Conservation (phyloP, 2,329 filamentous ascomycete species). For the Ophiostoma sp. region DNA sequence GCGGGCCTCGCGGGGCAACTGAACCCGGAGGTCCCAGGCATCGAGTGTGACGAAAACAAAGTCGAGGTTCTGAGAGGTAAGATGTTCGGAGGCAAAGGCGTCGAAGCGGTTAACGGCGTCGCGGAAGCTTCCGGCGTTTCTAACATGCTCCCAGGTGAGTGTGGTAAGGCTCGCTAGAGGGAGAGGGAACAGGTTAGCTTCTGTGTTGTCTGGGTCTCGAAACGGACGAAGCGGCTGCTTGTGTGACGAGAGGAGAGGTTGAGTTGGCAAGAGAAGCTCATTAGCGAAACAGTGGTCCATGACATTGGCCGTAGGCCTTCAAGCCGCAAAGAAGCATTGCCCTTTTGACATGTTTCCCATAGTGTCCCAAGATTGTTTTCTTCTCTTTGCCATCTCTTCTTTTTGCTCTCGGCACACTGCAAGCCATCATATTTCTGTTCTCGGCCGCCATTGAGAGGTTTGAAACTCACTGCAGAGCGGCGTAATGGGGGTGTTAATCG, state of each 20-base stretch:
- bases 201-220: background rate
- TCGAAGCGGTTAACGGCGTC: conserved; percentile 96
- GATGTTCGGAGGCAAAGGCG: conserved; percentile 86
- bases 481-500: conserved; percentile 97
- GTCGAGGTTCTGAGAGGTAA: conserved; percentile 86
- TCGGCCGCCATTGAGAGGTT: background rate
- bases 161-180: conserved; percentile 87
- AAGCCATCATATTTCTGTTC: background rate
- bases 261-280: background rate
- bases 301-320: background rate
- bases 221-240: background rate
- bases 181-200: background rate
- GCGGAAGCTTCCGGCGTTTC: conserved; percentile 93
- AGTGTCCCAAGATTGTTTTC: background rate
- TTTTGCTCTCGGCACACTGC: background rate
- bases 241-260: background rate
- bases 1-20: conserved; percentile 93
- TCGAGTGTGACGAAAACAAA: conserved; percentile 99
- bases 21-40: conserved; percentile 96
- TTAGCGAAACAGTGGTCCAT: background rate
- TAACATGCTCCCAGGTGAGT: conserved; percentile 97
- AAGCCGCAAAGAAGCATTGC: background rate
- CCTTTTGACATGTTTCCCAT: background rate
- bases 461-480: conserved; percentile 90
- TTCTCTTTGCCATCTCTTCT: background rate